These are phyloP conservation scores for Poterioochromonas sp. DNA, from an alignment of 352 stramenopile genomes.

Conservation along the genomic window DNA sequence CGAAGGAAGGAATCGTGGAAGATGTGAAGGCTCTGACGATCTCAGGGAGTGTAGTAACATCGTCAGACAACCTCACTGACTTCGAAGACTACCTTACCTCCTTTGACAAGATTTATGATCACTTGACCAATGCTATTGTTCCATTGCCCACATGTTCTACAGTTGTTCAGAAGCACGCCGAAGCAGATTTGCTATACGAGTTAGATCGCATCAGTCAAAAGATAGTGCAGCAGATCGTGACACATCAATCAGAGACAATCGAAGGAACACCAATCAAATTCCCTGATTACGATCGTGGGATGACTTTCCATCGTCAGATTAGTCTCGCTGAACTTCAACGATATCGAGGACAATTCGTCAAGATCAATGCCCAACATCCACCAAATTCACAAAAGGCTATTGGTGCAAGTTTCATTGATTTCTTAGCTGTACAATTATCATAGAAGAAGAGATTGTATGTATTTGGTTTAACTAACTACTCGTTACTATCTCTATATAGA, in stretches of 20 bases:
- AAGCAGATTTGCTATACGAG: slow-evolving; percentile 21
- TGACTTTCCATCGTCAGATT: not conserved
- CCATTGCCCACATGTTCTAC: not conserved
- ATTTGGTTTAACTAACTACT: too few relatives aligned
- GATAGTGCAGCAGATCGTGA: not conserved
- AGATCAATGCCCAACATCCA: slow-evolving; percentile 25
- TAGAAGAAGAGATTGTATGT: too few relatives aligned
- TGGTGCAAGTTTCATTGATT: slow-evolving; percentile 12
- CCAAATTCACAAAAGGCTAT: not conserved
- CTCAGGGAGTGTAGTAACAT: not conserved
- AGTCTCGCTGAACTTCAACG: slow-evolving; percentile 2
- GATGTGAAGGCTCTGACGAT: not conserved
- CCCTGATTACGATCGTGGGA: not conserved
- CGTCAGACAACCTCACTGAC: not conserved
- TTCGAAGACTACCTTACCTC: not conserved
- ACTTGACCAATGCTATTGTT: not conserved
- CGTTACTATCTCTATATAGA: too few relatives aligned
- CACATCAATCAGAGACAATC: not conserved
- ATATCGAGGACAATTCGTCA: slow-evolving; percentile 8
- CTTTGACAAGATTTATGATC: not conserved
- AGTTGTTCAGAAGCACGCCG: not conserved
- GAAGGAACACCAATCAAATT: slow-evolving; percentile 14
- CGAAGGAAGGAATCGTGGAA: not conserved
- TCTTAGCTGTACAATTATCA: slow-evolving; percentile 22
- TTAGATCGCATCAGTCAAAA: slow-evolving; percentile 18